phyloP scores from a whole-genome alignment of 2,329 filamentous ascomycete genomes.

The Fusarium sp. region DNA sequence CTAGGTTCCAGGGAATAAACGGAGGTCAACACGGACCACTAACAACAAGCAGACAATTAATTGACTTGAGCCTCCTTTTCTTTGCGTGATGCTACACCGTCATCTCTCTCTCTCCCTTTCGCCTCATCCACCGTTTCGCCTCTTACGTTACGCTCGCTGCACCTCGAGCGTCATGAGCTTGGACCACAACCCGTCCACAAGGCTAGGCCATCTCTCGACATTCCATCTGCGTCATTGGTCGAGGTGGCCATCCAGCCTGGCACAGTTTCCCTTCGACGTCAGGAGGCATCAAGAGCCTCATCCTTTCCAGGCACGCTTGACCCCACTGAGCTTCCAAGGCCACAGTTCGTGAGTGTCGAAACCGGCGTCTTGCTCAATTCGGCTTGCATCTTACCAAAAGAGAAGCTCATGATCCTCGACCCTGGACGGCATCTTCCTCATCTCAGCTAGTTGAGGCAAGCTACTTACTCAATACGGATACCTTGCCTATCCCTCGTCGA shows the following conservation, averaged over 20 bases:
- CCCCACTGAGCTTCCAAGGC: constrained; percentile 11
- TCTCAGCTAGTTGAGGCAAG: constrained; percentile 16
- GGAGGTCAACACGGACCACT: constrained; percentile 8
- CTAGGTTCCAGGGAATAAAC: constrained; percentile 1
- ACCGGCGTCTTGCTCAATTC: neutral
- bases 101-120: constrained; percentile 20
- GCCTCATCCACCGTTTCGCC: constrained; percentile 30
- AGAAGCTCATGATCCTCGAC: constrained; percentile 27
- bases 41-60: neutral
- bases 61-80: constrained; percentile 1
- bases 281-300: constrained; percentile 27
- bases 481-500: neutral
- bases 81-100: constrained; percentile 24
- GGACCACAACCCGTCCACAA: constrained; percentile 18
- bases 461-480: constrained; percentile 9
- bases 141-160: constrained; percentile 15
- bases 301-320: neutral
- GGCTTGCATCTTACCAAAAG: constrained; percentile 18
- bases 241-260: constrained; percentile 1
- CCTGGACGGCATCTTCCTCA: constrained; percentile 7
- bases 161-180: constrained; percentile 27
- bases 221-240: constrained; percentile 37
- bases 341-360: neutral
- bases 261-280: constrained; percentile 7
- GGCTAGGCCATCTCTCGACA: constrained; percentile 23